Percentiles rank a stretch among this genome's conserved stretches.
These are phyloP conservation scores for Scleroderma citrinum DNA, from an alignment of 768 basidiomycete species.

Conservation along the genomic window DNA sequence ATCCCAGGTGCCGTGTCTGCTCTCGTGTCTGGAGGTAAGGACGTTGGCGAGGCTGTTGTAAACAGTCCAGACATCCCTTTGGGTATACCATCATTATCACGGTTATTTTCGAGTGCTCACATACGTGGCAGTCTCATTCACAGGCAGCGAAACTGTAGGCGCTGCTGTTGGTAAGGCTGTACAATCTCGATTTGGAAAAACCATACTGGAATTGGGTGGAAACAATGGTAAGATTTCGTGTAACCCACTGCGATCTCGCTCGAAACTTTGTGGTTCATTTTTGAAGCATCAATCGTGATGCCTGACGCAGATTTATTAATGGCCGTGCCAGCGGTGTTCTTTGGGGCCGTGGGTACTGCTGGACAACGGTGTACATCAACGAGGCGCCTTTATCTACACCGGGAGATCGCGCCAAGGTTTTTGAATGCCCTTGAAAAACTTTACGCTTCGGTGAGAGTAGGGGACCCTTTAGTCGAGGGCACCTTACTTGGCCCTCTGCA, in stretches of 20 bases:
- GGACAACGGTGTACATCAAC: slow-evolving; percentile 85
- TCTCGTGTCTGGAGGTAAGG: slow-evolving; percentile 78
- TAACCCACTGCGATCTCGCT: slow-evolving; percentile 11
- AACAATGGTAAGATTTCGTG: slow-evolving; percentile 70
- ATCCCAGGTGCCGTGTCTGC: slow-evolving; percentile 80
- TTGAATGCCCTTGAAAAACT: slow-evolving; percentile 66
- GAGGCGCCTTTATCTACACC: slow-evolving; percentile 84
- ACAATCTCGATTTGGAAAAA: slow-evolving; percentile 83
- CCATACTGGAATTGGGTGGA: slow-evolving; percentile 87
- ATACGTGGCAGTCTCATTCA: slow-evolving; percentile 72
- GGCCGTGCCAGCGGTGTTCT: slow-evolving; percentile 87
- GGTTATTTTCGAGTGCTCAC: slow-evolving; percentile 4
- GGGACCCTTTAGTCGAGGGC: slow-evolving; percentile 71
- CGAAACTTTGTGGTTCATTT: slow-evolving; percentile 11
- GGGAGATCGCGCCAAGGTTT: slow-evolving; percentile 69
- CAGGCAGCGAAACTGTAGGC: slow-evolving; percentile 87
- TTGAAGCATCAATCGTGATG: slow-evolving; percentile 82
- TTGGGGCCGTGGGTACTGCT: slow-evolving; percentile 85
- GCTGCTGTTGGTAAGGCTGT: slow-evolving; percentile 84
- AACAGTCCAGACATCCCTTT: slow-evolving; percentile 71
- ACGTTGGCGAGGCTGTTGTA: slow-evolving; percentile 74
- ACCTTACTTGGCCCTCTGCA: slow-evolving; percentile 90
- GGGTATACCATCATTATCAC: slow-evolving; percentile 37
- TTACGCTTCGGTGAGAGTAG: slow-evolving; percentile 67
- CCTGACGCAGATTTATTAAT: slow-evolving; percentile 88